phyloP scores from a whole-genome alignment of 139 green algal species.

The Ettlia oleoabundans region DNA sequence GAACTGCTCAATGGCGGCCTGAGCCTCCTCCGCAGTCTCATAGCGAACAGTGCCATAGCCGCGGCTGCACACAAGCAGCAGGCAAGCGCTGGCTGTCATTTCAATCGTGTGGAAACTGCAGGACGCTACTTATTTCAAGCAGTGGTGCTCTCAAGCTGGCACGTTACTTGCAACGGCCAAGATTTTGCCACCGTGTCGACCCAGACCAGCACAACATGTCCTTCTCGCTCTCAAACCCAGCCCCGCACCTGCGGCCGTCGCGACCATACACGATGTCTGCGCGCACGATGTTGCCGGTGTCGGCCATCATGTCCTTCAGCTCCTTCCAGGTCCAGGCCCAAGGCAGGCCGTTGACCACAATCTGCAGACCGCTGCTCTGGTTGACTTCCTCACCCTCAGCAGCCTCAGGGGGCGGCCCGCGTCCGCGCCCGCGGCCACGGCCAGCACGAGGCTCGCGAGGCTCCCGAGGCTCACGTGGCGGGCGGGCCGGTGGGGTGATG shows the following conservation, averaged over 20 bases:
- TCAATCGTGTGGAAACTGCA: background rate
- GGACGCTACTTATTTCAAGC: background rate
- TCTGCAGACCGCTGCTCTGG: slow-evolving; percentile 76
- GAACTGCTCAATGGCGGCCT: slow-evolving; percentile 77
- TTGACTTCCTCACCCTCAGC: slow-evolving; percentile 50
- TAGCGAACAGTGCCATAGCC: slow-evolving; percentile 92
- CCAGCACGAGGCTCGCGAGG: slow-evolving; percentile 13
- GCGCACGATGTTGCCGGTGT: slow-evolving; percentile 65
- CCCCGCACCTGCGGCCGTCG: slow-evolving; percentile 68
- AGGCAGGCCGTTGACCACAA: slow-evolving; percentile 93
- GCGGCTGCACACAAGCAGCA: slow-evolving; percentile 46
- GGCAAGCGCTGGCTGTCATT: slow-evolving; percentile 43
- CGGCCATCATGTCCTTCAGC: slow-evolving; percentile 59
- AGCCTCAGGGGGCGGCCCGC: slow-evolving; percentile 6
- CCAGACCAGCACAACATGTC: too few relatives aligned
- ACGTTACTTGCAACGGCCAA: too few relatives aligned
- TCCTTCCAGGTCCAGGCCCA: slow-evolving; percentile 86
- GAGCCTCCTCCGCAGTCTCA: slow-evolving; percentile 68
- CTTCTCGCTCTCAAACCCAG: too few relatives aligned
- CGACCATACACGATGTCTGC: slow-evolving; percentile 80
- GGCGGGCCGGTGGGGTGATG: slow-evolving; percentile 26
- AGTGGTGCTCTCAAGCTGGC: background rate
- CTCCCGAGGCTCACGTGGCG: slow-evolving; percentile 19
- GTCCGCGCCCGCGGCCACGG: slow-evolving; percentile 29
- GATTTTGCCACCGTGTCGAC: too few relatives aligned